Evolutionary conservation across 1,139 yeast genomes (phyloP).

Genomic region (Kluyveromyces marxianus): DNA sequence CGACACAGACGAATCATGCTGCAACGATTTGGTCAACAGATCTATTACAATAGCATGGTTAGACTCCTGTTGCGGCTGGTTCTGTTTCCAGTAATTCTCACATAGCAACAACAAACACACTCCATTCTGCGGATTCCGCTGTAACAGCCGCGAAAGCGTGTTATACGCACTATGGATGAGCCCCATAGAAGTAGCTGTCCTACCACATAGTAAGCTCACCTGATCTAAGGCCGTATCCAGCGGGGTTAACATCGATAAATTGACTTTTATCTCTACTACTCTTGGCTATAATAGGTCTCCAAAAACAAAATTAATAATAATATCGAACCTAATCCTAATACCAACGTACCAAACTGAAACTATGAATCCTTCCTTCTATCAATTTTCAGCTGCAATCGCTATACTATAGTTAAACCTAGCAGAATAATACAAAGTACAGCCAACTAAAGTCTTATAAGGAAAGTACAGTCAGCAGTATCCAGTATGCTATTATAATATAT

Average conservation of each 20-base stretch:
- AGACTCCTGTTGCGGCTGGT: slow-evolving; percentile 4
- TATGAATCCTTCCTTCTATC: no score
- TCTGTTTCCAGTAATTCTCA: slow-evolving; percentile 5
- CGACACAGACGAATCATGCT: slow-evolving; percentile 1
- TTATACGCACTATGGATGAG: slow-evolving; percentile 3
- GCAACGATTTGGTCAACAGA: slow-evolving; percentile 11
- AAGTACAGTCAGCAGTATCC: no score
- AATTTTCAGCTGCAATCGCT: no score
- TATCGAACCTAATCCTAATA: no score
- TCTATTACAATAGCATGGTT: slow-evolving; percentile 15
- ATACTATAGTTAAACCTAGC: no score
- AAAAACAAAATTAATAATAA: not conserved
- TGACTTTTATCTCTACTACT: not conserved
- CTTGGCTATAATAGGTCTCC: not conserved
- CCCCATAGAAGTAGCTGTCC: slow-evolving; percentile 6
- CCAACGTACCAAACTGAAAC: no score
- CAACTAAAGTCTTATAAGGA: no score
- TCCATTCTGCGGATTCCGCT: slow-evolving; percentile 4
- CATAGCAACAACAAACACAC: slow-evolving; percentile 3
- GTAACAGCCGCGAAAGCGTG: slow-evolving; percentile 3
- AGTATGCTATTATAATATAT: no score
- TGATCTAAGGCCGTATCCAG: slow-evolving; percentile 4
- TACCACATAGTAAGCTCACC: slow-evolving; percentile 3
- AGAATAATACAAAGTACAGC: no score
- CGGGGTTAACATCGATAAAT: not conserved